Conservation (phyloP, 371 early-diverging fungal genomes). For the Apophysomyces elegans region DNA sequence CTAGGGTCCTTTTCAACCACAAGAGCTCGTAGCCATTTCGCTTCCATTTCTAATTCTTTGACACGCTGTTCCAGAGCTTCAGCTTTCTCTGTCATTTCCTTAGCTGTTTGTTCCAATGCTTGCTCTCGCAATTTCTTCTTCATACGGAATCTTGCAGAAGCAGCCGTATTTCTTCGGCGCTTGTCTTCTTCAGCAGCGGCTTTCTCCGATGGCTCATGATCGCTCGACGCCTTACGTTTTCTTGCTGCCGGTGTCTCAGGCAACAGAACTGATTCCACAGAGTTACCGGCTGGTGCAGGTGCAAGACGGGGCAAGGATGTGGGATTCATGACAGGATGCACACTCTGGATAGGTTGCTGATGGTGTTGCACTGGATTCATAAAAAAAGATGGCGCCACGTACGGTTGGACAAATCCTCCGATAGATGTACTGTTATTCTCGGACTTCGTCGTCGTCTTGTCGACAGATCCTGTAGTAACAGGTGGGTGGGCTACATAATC, state of each 20-base stretch:
- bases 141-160: slow-evolving; percentile 93
- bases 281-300: slow-evolving; percentile 33
- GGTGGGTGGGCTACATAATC: slow-evolving; percentile 5
- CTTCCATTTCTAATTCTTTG: slow-evolving; percentile 88
- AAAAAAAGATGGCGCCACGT: slow-evolving; percentile 4
- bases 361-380: slow-evolving; percentile 18
- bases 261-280: slow-evolving; percentile 9
- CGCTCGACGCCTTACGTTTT: neutral
- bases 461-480: neutral
- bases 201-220: slow-evolving; percentile 23
- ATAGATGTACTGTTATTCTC: neutral
- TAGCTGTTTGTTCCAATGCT: slow-evolving; percentile 81
- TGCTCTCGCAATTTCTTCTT: slow-evolving; percentile 92
- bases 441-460: slow-evolving; percentile 5
- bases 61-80: slow-evolving; percentile 74
- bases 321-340: slow-evolving; percentile 7
- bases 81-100: slow-evolving; percentile 79
- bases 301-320: slow-evolving; percentile 38
- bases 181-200: slow-evolving; percentile 78
- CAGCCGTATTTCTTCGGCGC: slow-evolving; percentile 92
- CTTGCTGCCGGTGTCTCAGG: slow-evolving; percentile 11
- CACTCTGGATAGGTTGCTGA: slow-evolving; percentile 17
- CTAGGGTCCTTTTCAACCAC: slow-evolving; percentile 79
- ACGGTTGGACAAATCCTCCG: neutral
- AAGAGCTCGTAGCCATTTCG: slow-evolving; percentile 87